Evolutionary conservation across 78 protist species (phyloP).

Genomic region (Dictyostelium discoideum): DNA sequence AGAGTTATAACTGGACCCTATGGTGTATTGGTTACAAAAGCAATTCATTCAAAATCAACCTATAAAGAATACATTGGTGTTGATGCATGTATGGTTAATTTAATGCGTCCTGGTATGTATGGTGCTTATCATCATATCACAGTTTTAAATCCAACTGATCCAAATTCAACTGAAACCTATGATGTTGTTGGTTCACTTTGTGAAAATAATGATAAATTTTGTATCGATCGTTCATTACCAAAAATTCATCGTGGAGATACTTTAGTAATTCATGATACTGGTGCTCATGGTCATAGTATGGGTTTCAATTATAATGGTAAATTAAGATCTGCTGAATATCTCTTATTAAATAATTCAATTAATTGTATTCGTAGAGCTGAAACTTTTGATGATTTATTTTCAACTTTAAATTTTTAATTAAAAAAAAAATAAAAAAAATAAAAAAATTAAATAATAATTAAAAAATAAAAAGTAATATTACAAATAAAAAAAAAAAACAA

Average conservation of each 20-base stretch:
- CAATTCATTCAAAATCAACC: slow-evolving; percentile 66
- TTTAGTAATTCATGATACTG: slow-evolving; percentile 56
- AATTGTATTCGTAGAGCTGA: slow-evolving; percentile 69
- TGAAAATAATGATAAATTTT: slow-evolving; percentile 75
- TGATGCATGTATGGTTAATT: slow-evolving; percentile 72
- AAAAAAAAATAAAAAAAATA: not conserved
- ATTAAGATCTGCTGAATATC: slow-evolving; percentile 68
- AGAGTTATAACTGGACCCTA: slow-evolving; percentile 65
- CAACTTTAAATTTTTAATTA: slow-evolving; percentile 26
- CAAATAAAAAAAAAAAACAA: not conserved
- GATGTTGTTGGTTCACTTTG: slow-evolving; percentile 76
- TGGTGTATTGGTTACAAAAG: slow-evolving; percentile 51
- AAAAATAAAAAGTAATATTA: not conserved
- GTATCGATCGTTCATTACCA: slow-evolving; percentile 37
- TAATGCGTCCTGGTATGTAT: slow-evolving; percentile 81
- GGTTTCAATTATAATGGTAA: slow-evolving; percentile 80
- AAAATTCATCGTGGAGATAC: slow-evolving; percentile 17
- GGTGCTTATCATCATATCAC: slow-evolving; percentile 57
- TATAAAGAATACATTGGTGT: slow-evolving; percentile 69
- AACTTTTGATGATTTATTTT: slow-evolving; percentile 68
- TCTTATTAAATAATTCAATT: not conserved
- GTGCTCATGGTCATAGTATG: slow-evolving; percentile 79
- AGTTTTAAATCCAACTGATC: not conserved
- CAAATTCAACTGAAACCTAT: not conserved
- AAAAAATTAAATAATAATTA: not conserved